Percentiles rank a stretch among this genome's conserved stretches.
These are phyloP conservation scores for Bruguiera sexangula DNA, from an alignment of 345 rosid species.

Conservation along the genomic window DNA sequence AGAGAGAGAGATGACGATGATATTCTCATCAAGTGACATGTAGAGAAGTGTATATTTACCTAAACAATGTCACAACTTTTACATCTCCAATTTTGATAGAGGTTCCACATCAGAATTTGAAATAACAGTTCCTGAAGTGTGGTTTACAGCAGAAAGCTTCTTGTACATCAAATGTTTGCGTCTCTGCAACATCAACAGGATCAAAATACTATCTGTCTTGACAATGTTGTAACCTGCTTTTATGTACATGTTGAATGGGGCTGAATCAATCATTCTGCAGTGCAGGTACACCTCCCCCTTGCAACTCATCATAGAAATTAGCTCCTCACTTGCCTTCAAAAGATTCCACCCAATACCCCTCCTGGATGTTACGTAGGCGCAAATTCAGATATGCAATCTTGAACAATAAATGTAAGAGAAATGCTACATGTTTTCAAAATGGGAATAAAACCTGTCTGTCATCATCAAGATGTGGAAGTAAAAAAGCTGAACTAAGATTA, in stretches of 20 bases:
- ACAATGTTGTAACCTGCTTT: constrained; percentile 80
- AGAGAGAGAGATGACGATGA: neutral
- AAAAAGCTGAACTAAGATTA: too few species aligned
- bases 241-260: constrained; percentile 78
- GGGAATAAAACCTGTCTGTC: too few species aligned
- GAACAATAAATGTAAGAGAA: constrained; percentile 1
- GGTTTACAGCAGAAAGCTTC: constrained; percentile 42
- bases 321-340: constrained; percentile 82
- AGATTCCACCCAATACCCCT: constrained; percentile 92
- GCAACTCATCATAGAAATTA: constrained; percentile 56
- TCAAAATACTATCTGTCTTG: constrained; percentile 26
- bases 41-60: neutral
- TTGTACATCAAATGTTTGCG: constrained; percentile 96
- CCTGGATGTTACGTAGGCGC: constrained; percentile 43
- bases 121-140: constrained; percentile 25
- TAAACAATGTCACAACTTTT: constrained; percentile 16
- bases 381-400: constrained; percentile 10
- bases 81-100: constrained; percentile 31
- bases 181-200: constrained; percentile 71
- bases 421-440: neutral
- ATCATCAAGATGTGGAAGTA: too few species aligned
- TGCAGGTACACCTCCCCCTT: constrained; percentile 73
- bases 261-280: constrained; percentile 85
- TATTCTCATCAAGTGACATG: neutral
- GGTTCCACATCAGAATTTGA: constrained; percentile 36